Evolutionary conservation across 1,284 basidiomycete species (phyloP).

Genomic region (Sporisorium graminicola): DNA sequence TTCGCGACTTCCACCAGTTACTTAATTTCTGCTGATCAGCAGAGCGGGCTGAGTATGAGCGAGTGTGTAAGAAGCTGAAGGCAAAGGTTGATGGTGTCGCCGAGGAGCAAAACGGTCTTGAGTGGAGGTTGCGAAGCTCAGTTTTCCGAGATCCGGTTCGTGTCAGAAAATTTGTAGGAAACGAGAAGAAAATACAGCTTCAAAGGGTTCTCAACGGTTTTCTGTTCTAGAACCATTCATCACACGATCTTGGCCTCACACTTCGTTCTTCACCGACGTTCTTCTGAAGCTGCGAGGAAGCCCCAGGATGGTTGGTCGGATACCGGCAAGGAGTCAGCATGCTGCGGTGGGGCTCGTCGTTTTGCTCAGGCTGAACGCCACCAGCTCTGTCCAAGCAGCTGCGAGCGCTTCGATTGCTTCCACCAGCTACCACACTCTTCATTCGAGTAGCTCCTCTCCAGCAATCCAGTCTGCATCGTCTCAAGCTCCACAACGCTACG

Average conservation of each 20-base stretch:
- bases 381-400: background rate
- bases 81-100: conserved; percentile 2
- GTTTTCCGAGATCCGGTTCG: conserved; percentile 25
- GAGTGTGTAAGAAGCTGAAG: background rate
- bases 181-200: conserved; percentile 10
- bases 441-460: background rate
- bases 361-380: conserved; percentile 5
- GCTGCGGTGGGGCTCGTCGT: conserved; percentile 13
- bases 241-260: background rate
- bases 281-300: background rate
- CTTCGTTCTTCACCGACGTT: background rate
- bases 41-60: background rate
- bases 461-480: background rate
- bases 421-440: conserved; percentile 13
- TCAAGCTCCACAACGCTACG: background rate
- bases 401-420: conserved; percentile 10
- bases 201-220: conserved; percentile 7
- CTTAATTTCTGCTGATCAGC: background rate
- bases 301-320: conserved; percentile 25
- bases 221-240: background rate
- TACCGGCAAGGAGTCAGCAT: conserved; percentile 12
- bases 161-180: conserved; percentile 32
- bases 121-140: conserved; percentile 8
- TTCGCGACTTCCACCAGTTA: background rate
- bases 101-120: conserved; percentile 3